Base-by-base conservation (phyloP, 2,329 filamentous ascomycete genomes). In the Achaetomium macrosporum region DNA sequence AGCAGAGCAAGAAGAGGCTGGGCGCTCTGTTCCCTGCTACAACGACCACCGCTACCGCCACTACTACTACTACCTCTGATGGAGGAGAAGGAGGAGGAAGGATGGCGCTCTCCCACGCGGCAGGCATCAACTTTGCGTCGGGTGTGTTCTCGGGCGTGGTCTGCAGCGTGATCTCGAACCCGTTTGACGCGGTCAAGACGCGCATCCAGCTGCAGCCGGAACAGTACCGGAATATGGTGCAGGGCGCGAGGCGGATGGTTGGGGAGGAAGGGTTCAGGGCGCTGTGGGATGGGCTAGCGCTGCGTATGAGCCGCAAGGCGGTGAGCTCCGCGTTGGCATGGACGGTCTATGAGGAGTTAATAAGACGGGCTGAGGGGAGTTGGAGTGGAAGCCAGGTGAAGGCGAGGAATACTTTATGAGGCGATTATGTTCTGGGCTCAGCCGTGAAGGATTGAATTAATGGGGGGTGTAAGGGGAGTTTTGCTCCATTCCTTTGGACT, bases 181-280 rank as follows among this genome's bases (percentile, higher is more conserved):
- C 93, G 0, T 97, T 97, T 64, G 93, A 99, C 70, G 90, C 90
- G 1, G 84, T 97, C 69, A 99, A 99, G 74, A 99, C 93, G 19
- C 77, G 93, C 46, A 83, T 99, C 61, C 93, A 99, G 72, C 76
- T 99, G 33, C 88, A 95, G 74, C 93, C 93, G 3, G 76, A 76
- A 7, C 78, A 81, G 53, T 99, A 97, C 66, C 77, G 78, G 33
- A 96, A 97, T 64, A 88, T 92, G 78, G 69, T 88, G 59, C 83
- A 87, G 57, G 90, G 91, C 0, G 83, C 79, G 39, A 79, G 76
- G 63, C 78, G 83, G 65, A 96, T 99, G 87, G 68, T 97, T 4
- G 70, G 73, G 1, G 87, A 95, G 63, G 92, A 96, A 58, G 92
- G 92, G 0, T 62, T 87, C 17, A 78, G 85, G 50, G 87, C 87